Conservation (phyloP, 306 rosid genomes). For the Sechiopsis laciniata region DNA sequence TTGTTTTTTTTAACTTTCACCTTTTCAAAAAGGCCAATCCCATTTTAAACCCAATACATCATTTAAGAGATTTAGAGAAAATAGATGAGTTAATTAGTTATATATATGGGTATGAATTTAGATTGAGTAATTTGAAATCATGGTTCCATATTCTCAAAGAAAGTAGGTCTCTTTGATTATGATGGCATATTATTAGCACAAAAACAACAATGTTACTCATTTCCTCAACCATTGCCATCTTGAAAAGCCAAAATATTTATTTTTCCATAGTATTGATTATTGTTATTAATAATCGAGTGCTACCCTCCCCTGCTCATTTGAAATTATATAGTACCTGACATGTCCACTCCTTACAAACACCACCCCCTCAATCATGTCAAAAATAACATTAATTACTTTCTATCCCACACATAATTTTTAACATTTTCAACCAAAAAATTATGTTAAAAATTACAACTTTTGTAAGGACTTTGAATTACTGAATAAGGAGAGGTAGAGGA, state of each 20-base stretch:
- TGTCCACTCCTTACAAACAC: background rate
- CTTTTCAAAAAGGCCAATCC: background rate
- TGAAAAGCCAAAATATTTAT: background rate
- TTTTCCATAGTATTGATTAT: background rate
- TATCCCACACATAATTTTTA: background rate
- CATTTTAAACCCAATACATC: background rate
- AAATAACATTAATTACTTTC: background rate
- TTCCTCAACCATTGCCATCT: background rate
- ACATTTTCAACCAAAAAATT: background rate
- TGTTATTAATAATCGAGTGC: background rate
- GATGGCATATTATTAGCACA: conserved; percentile 9
- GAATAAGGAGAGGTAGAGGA: background rate
- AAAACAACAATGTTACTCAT: conserved; percentile 1
- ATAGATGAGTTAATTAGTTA: background rate
- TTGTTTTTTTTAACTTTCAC: background rate
- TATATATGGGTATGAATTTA: background rate
- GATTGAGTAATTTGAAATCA: background rate
- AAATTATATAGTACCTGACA: background rate
- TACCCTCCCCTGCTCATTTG: background rate
- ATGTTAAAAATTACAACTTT: background rate
- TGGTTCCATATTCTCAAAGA: background rate
- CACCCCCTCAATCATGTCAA: conserved; percentile 6
- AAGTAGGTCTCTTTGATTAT: conserved; percentile 3
- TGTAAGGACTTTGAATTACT: background rate
- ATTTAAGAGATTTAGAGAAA: background rate